phyloP scores from a whole-genome alignment of 1,284 basidiomycete species.

The Cerioporus squamosus region DNA sequence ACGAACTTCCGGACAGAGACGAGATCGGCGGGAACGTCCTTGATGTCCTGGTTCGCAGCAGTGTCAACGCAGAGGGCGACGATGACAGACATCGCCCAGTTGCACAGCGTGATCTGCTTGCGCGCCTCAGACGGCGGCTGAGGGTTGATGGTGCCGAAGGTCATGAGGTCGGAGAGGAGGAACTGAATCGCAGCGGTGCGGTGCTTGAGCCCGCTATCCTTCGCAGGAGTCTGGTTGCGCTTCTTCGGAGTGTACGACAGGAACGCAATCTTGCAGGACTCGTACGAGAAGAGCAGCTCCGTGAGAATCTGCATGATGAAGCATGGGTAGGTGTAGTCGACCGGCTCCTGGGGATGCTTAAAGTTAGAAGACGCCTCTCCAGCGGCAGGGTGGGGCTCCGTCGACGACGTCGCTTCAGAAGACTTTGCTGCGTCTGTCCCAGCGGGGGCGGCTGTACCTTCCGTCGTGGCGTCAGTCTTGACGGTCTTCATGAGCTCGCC shows the following conservation, averaged over 20 bases:
- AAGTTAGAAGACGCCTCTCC: constrained; percentile 1
- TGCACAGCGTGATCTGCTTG: constrained; percentile 69
- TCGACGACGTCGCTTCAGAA: constrained; percentile 4
- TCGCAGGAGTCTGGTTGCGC: constrained; percentile 61
- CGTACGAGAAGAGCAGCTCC: constrained; percentile 93
- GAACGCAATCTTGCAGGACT: constrained; percentile 89
- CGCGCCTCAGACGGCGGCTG: constrained; percentile 58
- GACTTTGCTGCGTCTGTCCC: constrained; percentile 5
- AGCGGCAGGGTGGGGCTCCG: constrained; percentile 2
- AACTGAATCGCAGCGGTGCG: constrained; percentile 75
- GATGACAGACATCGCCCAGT: constrained; percentile 91
- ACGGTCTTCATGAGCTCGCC: constrained; percentile 69
- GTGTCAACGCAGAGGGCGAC: constrained; percentile 92
- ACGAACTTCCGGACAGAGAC: constrained; percentile 89
- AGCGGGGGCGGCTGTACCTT: background rate
- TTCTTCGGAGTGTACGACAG: constrained; percentile 80
- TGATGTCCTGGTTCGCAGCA: constrained; percentile 65
- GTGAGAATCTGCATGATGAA: constrained; percentile 93
- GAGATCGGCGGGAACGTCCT: constrained; percentile 80
- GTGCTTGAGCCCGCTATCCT: constrained; percentile 60
- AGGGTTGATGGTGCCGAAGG: constrained; percentile 73
- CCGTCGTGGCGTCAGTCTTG: constrained; percentile 41
- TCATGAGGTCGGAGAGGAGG: constrained; percentile 77
- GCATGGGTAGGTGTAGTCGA: constrained; percentile 71
- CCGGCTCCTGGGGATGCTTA: constrained; percentile 22